Conservation (phyloP, 768 basidiomycete species). For the Gloeostereum incarnatum region DNA sequence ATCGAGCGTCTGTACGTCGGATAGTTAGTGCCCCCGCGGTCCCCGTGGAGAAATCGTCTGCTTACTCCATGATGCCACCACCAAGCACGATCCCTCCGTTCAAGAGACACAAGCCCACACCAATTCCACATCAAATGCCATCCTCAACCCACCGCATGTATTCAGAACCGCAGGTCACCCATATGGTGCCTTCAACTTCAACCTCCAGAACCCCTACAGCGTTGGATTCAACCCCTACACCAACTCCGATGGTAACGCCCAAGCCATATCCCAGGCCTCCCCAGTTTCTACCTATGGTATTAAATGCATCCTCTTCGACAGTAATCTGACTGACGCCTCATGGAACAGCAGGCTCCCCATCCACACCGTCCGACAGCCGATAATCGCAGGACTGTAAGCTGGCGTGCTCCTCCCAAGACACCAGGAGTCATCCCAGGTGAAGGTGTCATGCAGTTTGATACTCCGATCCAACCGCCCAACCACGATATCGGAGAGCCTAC, state of each 20-base stretch:
- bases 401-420: slow-evolving; percentile 1
- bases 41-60: slow-evolving; percentile 5
- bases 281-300: neutral
- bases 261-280: neutral
- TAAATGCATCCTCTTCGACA: neutral
- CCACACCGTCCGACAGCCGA: slow-evolving; percentile 12
- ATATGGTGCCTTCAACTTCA: too few relatives aligned
- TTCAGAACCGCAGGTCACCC: too few relatives aligned
- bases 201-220: too few relatives aligned
- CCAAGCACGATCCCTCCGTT: slow-evolving; percentile 2
- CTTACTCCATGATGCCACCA: neutral
- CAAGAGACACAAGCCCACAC: too few relatives aligned
- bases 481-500: too few relatives aligned
- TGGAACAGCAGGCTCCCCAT: slow-evolving; percentile 2
- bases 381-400: slow-evolving; percentile 19
- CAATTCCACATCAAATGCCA: too few relatives aligned
- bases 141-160: too few relatives aligned
- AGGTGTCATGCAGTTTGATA: neutral
- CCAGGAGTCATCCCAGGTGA: slow-evolving; percentile 2
- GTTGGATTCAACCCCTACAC: too few relatives aligned
- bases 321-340: neutral
- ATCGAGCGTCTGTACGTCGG: slow-evolving; percentile 21
- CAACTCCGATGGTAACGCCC: neutral
- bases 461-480: neutral
- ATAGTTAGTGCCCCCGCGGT: slow-evolving; percentile 29